These are phyloP conservation scores for Alternaria brassicae DNA, from an alignment of 2,329 filamentous ascomycete species.

Conservation along the genomic window DNA sequence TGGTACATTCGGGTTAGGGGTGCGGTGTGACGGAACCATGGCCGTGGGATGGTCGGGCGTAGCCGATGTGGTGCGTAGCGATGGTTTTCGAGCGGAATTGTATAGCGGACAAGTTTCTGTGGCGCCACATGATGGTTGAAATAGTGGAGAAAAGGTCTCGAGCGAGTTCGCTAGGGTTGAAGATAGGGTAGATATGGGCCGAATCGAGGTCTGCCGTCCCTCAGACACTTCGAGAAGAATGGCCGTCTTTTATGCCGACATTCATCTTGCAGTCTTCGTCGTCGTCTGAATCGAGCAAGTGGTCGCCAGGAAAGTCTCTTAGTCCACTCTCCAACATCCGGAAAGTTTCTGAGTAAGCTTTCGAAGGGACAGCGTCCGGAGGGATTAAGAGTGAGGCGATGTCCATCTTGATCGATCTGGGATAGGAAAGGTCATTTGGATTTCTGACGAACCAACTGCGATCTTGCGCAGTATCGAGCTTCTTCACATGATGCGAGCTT, in stretches of 20 bases:
- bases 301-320: constrained; percentile 23
- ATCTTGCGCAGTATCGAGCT: constrained; percentile 20
- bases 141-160: neutral
- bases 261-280: constrained; percentile 5
- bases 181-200: neutral
- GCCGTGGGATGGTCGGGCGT: neutral
- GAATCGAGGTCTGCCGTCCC: neutral
- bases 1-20: neutral
- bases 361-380: constrained; percentile 39
- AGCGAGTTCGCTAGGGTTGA: neutral
- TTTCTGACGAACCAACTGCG: constrained; percentile 30
- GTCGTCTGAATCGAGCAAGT: constrained; percentile 3
- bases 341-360: constrained; percentile 37
- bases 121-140: neutral
- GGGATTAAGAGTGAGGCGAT: constrained; percentile 34
- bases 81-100: neutral
- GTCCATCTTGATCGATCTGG: constrained; percentile 31
- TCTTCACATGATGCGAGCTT: constrained; percentile 13
- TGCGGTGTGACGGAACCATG: neutral
- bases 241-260: neutral
- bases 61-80: neutral
- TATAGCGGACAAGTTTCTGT: neutral
- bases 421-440: constrained; percentile 12
- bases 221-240: constrained; percentile 10
- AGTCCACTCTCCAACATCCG: constrained; percentile 37